Conservation (phyloP, 2,329 filamentous ascomycete species). For the Blumeria graminis region DNA sequence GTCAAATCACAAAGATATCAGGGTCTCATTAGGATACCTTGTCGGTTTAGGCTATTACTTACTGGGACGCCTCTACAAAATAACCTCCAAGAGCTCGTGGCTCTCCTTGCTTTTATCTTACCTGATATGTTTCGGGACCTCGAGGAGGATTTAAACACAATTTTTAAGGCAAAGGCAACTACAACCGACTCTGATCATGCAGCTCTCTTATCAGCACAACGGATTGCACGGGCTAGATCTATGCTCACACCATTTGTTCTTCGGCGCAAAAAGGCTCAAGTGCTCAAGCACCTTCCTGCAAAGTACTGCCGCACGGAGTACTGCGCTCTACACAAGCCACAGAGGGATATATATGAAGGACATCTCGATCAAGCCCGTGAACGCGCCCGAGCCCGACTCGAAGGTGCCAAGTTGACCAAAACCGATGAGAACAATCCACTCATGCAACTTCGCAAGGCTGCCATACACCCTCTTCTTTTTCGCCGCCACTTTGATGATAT, state of each 20-base stretch:
- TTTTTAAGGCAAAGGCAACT: constrained; percentile 82
- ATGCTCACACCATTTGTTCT: constrained; percentile 93
- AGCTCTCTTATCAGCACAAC: constrained; percentile 63
- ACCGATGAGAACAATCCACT: constrained; percentile 46
- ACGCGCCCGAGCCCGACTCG: constrained; percentile 28
- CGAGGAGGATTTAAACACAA: constrained; percentile 54
- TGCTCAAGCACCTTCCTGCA: constrained; percentile 57
- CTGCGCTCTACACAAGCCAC: constrained; percentile 52
- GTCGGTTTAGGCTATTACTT: constrained; percentile 66
- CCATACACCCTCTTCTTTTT: constrained; percentile 77
- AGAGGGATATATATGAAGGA: constrained; percentile 49
- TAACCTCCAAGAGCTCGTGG: constrained; percentile 77
- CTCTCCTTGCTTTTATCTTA: constrained; percentile 83
- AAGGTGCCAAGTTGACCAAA: constrained; percentile 23
- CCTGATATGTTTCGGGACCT: constrained; percentile 57
- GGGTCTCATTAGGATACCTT: constrained; percentile 51
- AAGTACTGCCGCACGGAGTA: constrained; percentile 60
- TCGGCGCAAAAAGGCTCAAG: constrained; percentile 79
- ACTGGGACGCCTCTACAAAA: constrained; percentile 85
- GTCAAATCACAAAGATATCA: constrained; percentile 59
- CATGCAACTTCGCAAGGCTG: constrained; percentile 79
- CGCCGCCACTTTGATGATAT: constrained; percentile 55
- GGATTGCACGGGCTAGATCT: constrained; percentile 64
- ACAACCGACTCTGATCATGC: constrained; percentile 59
- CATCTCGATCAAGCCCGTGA: constrained; percentile 40